Evolutionary conservation across 352 stramenopile genomes (phyloP), one percentile per base, ranked within the genome.

Genomic region (Phytophthora kernoviae): DNA sequence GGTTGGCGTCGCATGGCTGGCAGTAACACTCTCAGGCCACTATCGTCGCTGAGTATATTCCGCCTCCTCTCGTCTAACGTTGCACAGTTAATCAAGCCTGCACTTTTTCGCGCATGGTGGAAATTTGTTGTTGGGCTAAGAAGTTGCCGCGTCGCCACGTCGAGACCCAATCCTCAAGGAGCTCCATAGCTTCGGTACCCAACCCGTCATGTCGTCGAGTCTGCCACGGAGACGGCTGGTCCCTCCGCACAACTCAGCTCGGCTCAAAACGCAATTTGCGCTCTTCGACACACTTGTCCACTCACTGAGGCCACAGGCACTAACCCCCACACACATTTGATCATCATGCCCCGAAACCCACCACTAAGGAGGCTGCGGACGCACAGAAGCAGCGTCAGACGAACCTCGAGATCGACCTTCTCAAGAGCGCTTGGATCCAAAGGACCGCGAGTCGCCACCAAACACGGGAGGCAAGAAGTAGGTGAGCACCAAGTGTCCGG

Each of bases 391-490:
- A 81, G 69, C 77, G 75, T 41, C 75, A 84, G 72, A 84, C 69
- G 21, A 84, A 84, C 72, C 75, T 84, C 45, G 75, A 84, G 67
- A 84, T 84, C 59, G 75, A 84, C 54, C 53, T 84, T 33, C 72
- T 84, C 60, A 84, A 84, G 72, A 81, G 72, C 12, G 75, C 75
- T 1, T 81, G 72, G 75, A 84, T 84, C 56, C 75, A 77, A 43
- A 84, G 61, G 75, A 84, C 66, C 75, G 75, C 41, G 75, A 84
- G 32, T 68, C 66, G 24, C 66, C 66, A 14, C 66, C 66, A 21
- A 60, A 51, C 44, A 40, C 45, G 8, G 52, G 24, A 3, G 24
- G 46, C 42, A 75, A 71, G 57, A 71, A 75, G 56, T 71, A 75
- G 68, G 12, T 45, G 36, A 17, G 39, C 37, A 43, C 24, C 6